Percentiles rank a stretch among this genome's conserved stretches.
Conservation (phyloP, 768 basidiomycete species). For the Ephemerocybe angulata region DNA sequence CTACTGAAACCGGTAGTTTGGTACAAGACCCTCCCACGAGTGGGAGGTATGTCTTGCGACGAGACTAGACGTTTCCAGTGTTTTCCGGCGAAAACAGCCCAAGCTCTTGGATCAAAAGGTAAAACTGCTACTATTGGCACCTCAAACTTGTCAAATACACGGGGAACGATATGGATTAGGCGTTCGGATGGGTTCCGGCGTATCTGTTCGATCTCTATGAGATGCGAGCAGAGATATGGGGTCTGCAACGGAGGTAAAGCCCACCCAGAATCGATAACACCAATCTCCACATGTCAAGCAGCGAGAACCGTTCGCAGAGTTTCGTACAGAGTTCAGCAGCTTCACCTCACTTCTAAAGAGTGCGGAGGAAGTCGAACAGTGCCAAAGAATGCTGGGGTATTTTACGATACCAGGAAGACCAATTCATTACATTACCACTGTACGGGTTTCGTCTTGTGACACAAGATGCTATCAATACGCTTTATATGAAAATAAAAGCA, state of each 20-base stretch:
- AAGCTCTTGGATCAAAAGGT: background rate
- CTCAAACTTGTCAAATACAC: background rate
- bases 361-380: background rate
- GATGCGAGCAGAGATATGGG: background rate
- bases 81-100: background rate
- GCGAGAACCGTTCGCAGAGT: too few relatives aligned
- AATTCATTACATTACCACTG: background rate
- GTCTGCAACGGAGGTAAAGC: background rate
- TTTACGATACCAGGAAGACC: background rate
- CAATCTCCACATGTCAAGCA: too few relatives aligned
- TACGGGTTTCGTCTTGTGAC: background rate
- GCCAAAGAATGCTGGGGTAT: background rate
- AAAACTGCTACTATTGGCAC: background rate
- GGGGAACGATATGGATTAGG: background rate
- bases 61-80: too few relatives aligned
- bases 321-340: too few relatives aligned
- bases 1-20: too few relatives aligned
- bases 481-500: background rate
- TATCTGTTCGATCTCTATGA: background rate
- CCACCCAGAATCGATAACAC: background rate
- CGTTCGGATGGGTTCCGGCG: background rate
- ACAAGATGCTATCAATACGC: background rate
- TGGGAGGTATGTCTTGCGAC: too few relatives aligned
- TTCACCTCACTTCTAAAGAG: too few relatives aligned
- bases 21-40: too few relatives aligned